Percentiles rank a stretch among this genome's conserved stretches.
Conservation (phyloP, 306 rosid species). For the Abrus precatorius region DNA sequence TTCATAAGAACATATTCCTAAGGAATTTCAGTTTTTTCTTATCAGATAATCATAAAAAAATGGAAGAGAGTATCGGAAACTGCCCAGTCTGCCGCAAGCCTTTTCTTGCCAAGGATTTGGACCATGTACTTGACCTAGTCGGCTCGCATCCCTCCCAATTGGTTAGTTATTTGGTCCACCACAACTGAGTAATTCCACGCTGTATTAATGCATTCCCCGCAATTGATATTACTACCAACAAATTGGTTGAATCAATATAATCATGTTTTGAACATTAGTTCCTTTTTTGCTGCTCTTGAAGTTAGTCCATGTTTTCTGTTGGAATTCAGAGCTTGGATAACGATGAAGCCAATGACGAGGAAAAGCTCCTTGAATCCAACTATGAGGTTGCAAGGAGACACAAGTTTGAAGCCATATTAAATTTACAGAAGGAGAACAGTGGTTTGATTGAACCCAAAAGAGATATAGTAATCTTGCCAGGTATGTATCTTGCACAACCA, state of each 20-base stretch:
- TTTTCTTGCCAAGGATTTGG: constrained; percentile 73
- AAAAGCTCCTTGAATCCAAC: constrained; percentile 63
- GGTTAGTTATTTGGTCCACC: constrained; percentile 55
- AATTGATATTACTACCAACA: constrained; percentile 23
- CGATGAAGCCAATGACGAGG: constrained; percentile 46
- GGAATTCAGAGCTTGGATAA: constrained; percentile 57
- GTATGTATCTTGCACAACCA: constrained; percentile 72
- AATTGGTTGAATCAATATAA: constrained; percentile 13
- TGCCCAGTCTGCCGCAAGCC: constrained; percentile 89
- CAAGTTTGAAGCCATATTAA: constrained; percentile 67
- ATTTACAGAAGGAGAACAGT: constrained; percentile 71
- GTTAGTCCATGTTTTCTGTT: constrained; percentile 28
- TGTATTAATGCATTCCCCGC: too few relatives aligned
- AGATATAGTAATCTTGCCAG: constrained; percentile 64
- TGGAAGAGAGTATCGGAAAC: constrained; percentile 64
- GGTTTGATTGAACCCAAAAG: constrained; percentile 78
- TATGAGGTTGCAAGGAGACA: constrained; percentile 66
- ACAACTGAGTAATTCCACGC: not conserved
- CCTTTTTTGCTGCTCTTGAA: constrained; percentile 30
- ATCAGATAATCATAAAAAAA: constrained; percentile 45
- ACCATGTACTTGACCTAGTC: constrained; percentile 79
- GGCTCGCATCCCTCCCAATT: constrained; percentile 58
- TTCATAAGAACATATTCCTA: constrained; percentile 11
- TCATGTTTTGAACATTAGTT: not conserved
- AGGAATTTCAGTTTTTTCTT: constrained; percentile 41